Evolutionary conservation across 352 stramenopile genomes (phyloP).

Genomic region (Pythium rhizo-oryzae): DNA sequence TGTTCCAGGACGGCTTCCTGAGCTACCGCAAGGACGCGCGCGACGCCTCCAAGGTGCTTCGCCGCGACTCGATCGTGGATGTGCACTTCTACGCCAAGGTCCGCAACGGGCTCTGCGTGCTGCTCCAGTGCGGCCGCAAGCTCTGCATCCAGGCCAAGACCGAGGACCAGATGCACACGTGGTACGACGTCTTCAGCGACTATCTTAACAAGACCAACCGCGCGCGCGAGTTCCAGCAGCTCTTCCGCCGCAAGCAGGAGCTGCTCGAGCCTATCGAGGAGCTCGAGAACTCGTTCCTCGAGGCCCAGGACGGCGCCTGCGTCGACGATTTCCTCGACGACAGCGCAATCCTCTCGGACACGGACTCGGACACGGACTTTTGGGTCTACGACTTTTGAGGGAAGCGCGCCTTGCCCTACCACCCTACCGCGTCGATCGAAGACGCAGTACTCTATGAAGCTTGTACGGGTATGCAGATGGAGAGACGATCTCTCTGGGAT

Average conservation of each 20-base stretch:
- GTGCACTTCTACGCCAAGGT: conserved; percentile 53
- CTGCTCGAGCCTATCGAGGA: conserved; percentile 24
- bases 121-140: conserved; percentile 47
- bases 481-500: conserved; percentile 10
- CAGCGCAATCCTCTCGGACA: conserved; percentile 21
- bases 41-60: conserved; percentile 50
- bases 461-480: not conserved
- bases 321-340: conserved; percentile 3
- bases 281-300: conserved; percentile 13
- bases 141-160: conserved; percentile 51
- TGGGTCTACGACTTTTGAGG: conserved; percentile 28
- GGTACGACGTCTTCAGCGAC: conserved; percentile 65
- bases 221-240: conserved; percentile 18
- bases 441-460: not conserved
- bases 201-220: conserved; percentile 36
- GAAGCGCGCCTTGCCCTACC: not conserved
- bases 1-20: conserved; percentile 67
- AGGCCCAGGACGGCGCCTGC: not conserved
- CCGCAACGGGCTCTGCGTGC: conserved; percentile 55
- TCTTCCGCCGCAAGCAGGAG: conserved; percentile 17
- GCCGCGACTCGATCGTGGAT: conserved; percentile 51
- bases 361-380: conserved; percentile 26
- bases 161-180: conserved; percentile 58
- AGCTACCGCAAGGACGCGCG: conserved; percentile 66
- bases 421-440: conserved; percentile 14